Evolutionary conservation across 768 basidiomycete genomes (phyloP), one percentile per base, ranked within the genome.

Genomic region (Galerina marginata): DNA sequence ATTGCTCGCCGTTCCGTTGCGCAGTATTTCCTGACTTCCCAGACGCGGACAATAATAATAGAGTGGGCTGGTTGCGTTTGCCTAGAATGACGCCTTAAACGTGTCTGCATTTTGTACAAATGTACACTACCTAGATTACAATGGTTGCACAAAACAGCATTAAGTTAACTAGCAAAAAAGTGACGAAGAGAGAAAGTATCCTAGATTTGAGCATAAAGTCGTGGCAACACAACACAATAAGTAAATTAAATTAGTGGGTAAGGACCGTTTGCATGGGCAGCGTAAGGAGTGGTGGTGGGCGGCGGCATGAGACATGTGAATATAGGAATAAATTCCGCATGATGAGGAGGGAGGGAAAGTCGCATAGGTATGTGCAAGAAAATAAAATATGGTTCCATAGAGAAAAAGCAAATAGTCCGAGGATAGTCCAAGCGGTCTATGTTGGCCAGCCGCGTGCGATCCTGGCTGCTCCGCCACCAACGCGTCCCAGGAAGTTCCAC

Each of bases 381-480:
- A 48, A 45, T n/a, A 42, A 52, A 44, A 45, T 56, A 36, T 43
- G 49, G 50, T 7, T 33, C 29, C 29, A 44, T 20, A 36, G 25
- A 29, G 26, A 54, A 38, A 49, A 25, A 33, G 14, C 6, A 33
- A 23, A 14, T 44, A 55, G 37, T 49, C 4, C 16, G 45, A n/a
- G 14, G 25, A 20, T 6, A 20, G 47, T 15, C 7, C 33, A 15
- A 12, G 42, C 15, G 10, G 33, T 40, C 56, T 76, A 91, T 56
- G 90, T 90, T 48, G 90, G 91, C 88, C 89, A 92, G 11, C 91
- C 91, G 48, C 89, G 81, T 10, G 86, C 89, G 37, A 89, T 86
- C 65, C 91, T 78, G 29, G 88, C 91, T 29, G 90, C 91, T 9
- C 89, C 90, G 47, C 88, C 88, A 4, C 88, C 87, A 9, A 93